Evolutionary conservation across 306 rosid species (phyloP).

Genomic region (Rubus idaeus): DNA sequence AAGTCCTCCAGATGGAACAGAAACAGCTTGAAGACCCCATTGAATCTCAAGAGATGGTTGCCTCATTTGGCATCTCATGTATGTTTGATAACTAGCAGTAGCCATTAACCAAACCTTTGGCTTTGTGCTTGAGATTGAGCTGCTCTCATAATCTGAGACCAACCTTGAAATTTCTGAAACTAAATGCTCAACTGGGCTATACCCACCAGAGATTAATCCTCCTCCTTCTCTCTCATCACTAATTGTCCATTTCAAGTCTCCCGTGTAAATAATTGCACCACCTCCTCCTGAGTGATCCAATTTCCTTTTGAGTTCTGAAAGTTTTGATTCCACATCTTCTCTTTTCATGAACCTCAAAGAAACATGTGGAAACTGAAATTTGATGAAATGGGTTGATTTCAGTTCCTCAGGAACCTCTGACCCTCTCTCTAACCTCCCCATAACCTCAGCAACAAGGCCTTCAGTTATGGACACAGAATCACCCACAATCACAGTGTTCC

Average conservation of each 20-base stretch:
- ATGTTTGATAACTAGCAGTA: conserved; percentile 76
- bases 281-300: conserved; percentile 45
- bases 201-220: conserved; percentile 31
- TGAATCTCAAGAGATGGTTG: conserved; percentile 77
- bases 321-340: conserved; percentile 58
- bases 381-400: conserved; percentile 51
- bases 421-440: conserved; percentile 60
- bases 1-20: conserved; percentile 84
- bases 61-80: conserved; percentile 83
- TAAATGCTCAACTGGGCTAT: conserved; percentile 55
- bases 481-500: conserved; percentile 79
- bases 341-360: conserved; percentile 63
- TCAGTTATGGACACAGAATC: conserved; percentile 57
- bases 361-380: conserved; percentile 47
- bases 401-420: conserved; percentile 62
- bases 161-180: conserved; percentile 67
- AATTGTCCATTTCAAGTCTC: conserved; percentile 79
- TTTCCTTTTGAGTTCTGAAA: conserved; percentile 57
- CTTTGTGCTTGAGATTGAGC: conserved; percentile 18
- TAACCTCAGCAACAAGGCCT: conserved; percentile 60
- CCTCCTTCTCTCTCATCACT: conserved; percentile 39
- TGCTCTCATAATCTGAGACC: conserved; percentile 36
- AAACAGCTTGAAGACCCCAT: conserved; percentile 89
- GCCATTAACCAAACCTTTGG: conserved; percentile 71
- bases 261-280: conserved; percentile 58